A percentile compares a stretch with the other conserved stretches of the same genome.
These are phyloP conservation scores for Teratosphaeria viscida DNA, from an alignment of 2,329 filamentous ascomycete species.

Conservation along the genomic window DNA sequence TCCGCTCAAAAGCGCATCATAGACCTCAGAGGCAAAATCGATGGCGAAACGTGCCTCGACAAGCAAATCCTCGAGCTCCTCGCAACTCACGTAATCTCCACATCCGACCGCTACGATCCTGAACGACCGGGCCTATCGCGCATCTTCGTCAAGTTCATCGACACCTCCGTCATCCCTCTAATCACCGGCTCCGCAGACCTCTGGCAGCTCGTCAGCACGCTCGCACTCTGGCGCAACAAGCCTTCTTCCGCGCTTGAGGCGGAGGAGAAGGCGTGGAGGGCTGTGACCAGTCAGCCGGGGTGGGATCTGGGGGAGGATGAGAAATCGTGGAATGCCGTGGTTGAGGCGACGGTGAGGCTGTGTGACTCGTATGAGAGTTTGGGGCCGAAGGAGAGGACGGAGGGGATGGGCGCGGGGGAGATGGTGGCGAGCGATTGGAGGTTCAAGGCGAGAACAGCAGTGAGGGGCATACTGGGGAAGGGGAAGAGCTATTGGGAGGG, in stretches of 20 bases:
- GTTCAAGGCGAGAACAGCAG: slow-evolving; percentile 75
- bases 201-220: slow-evolving; percentile 62
- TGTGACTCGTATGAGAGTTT: slow-evolving; percentile 77
- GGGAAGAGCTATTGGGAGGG: slow-evolving; percentile 77
- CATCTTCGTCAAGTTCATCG: slow-evolving; percentile 61
- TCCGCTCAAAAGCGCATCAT: slow-evolving; percentile 65
- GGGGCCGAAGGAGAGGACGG: slow-evolving; percentile 37
- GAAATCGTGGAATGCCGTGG: slow-evolving; percentile 59
- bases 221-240: slow-evolving; percentile 64
- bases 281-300: slow-evolving; percentile 47
- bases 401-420: slow-evolving; percentile 43
- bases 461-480: slow-evolving; percentile 72
- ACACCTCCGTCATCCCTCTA: slow-evolving; percentile 64
- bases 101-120: slow-evolving; percentile 33
- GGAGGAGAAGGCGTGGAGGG: slow-evolving; percentile 82
- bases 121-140: slow-evolving; percentile 42
- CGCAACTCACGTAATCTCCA: slow-evolving; percentile 56
- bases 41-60: slow-evolving; percentile 72
- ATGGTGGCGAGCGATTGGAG: slow-evolving; percentile 72
- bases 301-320: slow-evolving; percentile 46
- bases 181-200: slow-evolving; percentile 71
- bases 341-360: slow-evolving; percentile 68
- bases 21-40: slow-evolving; percentile 53
- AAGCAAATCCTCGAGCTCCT: slow-evolving; percentile 59
- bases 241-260: slow-evolving; percentile 66